A percentile compares a stretch with the other conserved stretches of the same genome.
Conservation (phyloP, 805 yeast genomes). For the Cyberlindnera subsufficiens region DNA sequence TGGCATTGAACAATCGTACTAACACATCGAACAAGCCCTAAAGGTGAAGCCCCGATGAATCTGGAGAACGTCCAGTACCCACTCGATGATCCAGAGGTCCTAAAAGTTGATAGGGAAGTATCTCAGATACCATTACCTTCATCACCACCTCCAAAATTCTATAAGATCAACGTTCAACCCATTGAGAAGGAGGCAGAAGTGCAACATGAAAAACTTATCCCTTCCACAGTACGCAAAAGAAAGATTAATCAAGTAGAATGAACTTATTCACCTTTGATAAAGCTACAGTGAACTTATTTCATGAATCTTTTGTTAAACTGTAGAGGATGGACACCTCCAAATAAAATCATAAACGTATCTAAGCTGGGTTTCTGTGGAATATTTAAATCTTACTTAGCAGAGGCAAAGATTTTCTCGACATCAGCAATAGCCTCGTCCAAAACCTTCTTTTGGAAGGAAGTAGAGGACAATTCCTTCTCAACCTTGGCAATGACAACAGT, state of each 20-base stretch:
- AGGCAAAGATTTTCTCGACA: slow-evolving; percentile 76
- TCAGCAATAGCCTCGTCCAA: slow-evolving; percentile 90
- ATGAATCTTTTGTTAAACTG: not conserved
- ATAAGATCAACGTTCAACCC: slow-evolving; percentile 6
- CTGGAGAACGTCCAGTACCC: slow-evolving; percentile 12
- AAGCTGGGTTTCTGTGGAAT: not conserved
- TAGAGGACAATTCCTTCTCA: slow-evolving; percentile 73
- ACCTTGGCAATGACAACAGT: slow-evolving; percentile 83
- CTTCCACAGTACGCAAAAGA: slow-evolving; percentile 4
- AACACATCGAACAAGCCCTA: slow-evolving; percentile 1
- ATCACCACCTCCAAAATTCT: slow-evolving; percentile 17
- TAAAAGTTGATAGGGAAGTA: slow-evolving; percentile 19
- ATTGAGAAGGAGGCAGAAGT: slow-evolving; percentile 4
- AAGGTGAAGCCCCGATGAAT: not conserved
- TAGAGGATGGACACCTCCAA: not conserved
- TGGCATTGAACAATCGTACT: not conserved
- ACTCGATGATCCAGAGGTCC: too few species aligned
- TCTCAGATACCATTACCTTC: slow-evolving; percentile 27
- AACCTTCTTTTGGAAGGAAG: slow-evolving; percentile 90
- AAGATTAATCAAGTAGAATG: not conserved
- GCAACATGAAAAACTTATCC: slow-evolving; percentile 3
- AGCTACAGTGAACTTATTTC: too few species aligned
- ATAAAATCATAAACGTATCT: slow-evolving; percentile 10
- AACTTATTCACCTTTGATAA: too few species aligned
- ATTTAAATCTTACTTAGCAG: slow-evolving; percentile 18